phyloP scores from a whole-genome alignment of 2,329 filamentous ascomycete genomes.

The Colletotrichum sp. region DNA sequence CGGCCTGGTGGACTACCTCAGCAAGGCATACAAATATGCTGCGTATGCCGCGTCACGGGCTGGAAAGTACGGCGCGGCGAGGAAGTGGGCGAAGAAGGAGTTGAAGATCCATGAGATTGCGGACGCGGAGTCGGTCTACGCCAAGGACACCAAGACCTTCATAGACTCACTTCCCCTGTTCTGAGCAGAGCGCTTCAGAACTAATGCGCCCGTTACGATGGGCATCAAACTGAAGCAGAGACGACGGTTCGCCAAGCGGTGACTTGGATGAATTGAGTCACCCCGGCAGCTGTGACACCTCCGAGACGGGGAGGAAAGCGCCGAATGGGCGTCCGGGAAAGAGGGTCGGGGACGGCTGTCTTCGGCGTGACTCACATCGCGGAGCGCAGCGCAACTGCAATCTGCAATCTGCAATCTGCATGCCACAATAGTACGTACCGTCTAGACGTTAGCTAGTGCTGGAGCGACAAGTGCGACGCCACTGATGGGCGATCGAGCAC shows the following conservation, averaged over 20 bases:
- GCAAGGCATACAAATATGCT: slow-evolving; percentile 25
- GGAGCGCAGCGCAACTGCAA: background rate
- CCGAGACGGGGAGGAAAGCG: background rate
- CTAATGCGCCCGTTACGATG: background rate
- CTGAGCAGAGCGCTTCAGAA: background rate
- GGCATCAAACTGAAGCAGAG: background rate
- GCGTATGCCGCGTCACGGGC: slow-evolving; percentile 23
- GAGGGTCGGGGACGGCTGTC: background rate
- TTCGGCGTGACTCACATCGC: slow-evolving; percentile 18
- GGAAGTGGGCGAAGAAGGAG: slow-evolving; percentile 26
- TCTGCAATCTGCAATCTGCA: background rate
- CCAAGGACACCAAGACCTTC: slow-evolving; percentile 2
- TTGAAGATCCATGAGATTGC: slow-evolving; percentile 23
- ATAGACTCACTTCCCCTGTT: slow-evolving; percentile 11
- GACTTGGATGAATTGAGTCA: background rate
- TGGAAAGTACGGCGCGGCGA: slow-evolving; percentile 20
- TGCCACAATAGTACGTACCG: background rate
- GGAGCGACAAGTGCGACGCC: background rate
- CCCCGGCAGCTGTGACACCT: background rate
- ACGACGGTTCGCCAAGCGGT: background rate
- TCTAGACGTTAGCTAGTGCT: background rate
- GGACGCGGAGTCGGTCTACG: slow-evolving; percentile 10
- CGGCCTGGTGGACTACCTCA: slow-evolving; percentile 28
- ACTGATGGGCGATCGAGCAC: background rate
- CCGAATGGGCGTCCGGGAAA: background rate